Conservation (phyloP, 1,284 basidiomycete genomes). For the Ceratobasidium sp. region DNA sequence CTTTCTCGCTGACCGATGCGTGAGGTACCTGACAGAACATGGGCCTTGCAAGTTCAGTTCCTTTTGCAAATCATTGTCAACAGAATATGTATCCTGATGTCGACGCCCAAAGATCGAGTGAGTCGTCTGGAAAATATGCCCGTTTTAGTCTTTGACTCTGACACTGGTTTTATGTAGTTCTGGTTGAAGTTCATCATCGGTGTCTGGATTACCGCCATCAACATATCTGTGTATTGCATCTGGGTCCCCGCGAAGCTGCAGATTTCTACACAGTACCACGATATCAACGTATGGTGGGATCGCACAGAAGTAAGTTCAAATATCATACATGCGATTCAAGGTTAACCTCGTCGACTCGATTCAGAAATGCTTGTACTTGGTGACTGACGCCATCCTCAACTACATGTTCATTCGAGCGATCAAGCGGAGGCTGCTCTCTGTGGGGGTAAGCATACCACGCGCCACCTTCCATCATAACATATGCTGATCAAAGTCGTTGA, state of each 20-base stretch:
- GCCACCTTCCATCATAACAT: not conserved
- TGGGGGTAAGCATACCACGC: conserved; percentile 24
- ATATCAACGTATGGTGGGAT: conserved; percentile 44
- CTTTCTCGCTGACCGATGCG: conserved; percentile 36
- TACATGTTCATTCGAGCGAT: conserved; percentile 43
- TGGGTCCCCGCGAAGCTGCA: conserved; percentile 46
- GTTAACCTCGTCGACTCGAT: not conserved
- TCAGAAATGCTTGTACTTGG: conserved; percentile 45
- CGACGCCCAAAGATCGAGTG: not conserved
- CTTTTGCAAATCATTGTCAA: conserved; percentile 47
- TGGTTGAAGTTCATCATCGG: conserved; percentile 45
- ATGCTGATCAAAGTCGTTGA: not conserved
- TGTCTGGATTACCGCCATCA: conserved; percentile 39
- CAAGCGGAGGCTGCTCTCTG: conserved; percentile 34
- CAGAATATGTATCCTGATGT: conserved; percentile 35
- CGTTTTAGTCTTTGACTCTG: not conserved
- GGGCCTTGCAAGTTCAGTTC: conserved; percentile 45
- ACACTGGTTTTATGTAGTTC: not conserved
- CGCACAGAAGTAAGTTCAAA: conserved; percentile 16
- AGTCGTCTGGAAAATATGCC: not conserved
- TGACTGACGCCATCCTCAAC: conserved; percentile 45
- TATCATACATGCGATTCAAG: not conserved
- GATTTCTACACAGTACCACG: conserved; percentile 35
- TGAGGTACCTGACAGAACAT: conserved; percentile 4
- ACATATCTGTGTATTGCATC: conserved; percentile 45